A percentile compares a stretch with the other conserved stretches of the same genome.
These are phyloP conservation scores for Fusarium phyllophilum DNA, from an alignment of 2,329 filamentous ascomycete genomes.

Conservation along the genomic window DNA sequence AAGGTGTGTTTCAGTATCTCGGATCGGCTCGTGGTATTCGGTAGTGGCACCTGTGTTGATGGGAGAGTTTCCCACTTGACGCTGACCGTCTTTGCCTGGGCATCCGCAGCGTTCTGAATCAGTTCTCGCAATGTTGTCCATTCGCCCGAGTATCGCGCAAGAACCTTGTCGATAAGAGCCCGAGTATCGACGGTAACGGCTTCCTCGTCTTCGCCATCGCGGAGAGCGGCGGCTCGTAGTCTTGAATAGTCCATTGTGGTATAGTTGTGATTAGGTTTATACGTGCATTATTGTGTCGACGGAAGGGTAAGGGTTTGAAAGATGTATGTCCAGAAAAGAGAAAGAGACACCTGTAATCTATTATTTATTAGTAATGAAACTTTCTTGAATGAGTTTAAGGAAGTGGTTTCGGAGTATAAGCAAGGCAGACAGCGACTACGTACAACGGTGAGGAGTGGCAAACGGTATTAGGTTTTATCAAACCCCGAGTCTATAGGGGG, in stretches of 20 bases:
- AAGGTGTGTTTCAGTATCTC: slow-evolving; percentile 84
- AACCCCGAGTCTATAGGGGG: background rate
- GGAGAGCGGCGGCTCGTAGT: slow-evolving; percentile 87
- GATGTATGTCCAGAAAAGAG: background rate
- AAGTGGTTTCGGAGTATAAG: slow-evolving; percentile 5
- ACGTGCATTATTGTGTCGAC: slow-evolving; percentile 27
- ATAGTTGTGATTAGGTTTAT: slow-evolving; percentile 15
- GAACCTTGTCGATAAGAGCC: slow-evolving; percentile 96
- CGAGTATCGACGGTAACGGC: slow-evolving; percentile 98
- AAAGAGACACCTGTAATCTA: background rate
- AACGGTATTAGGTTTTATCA: background rate
- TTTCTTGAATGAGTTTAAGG: background rate
- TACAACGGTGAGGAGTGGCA: slow-evolving; percentile 25
- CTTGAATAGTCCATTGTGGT: slow-evolving; percentile 74
- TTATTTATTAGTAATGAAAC: slow-evolving; percentile 6
- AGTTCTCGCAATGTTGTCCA: slow-evolving; percentile 92
- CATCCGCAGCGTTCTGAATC: slow-evolving; percentile 98
- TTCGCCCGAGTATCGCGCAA: slow-evolving; percentile 95
- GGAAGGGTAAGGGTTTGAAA: background rate
- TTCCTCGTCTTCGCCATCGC: slow-evolving; percentile 89
- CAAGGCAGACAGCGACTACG: slow-evolving; percentile 36
- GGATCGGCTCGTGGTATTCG: slow-evolving; percentile 70
- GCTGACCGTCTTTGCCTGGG: slow-evolving; percentile 86
- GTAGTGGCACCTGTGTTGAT: slow-evolving; percentile 80
- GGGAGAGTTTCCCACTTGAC: slow-evolving; percentile 94